phyloP scores from a whole-genome alignment of 306 rosid genomes.

The Corylus avellana region DNA sequence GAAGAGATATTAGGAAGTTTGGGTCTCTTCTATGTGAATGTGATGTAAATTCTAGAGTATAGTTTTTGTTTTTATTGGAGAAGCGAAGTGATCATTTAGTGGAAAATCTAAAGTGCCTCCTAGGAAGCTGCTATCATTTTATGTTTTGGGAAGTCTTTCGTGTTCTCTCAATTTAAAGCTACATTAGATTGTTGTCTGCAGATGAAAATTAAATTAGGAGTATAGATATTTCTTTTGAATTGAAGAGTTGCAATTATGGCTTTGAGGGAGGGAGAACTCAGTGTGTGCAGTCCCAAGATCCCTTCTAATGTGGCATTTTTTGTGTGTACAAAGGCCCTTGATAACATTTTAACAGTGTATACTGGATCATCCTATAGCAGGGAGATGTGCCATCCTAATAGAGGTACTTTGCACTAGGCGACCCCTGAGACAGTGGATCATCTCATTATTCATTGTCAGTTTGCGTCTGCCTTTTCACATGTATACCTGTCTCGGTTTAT shows the following conservation, averaged over 20 bases:
- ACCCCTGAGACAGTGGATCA: conserved; percentile 65
- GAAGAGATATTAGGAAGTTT: background rate
- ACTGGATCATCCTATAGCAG: conserved; percentile 70
- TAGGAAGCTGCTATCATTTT: conserved; percentile 13
- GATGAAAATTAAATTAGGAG: conserved; percentile 24
- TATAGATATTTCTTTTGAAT: conserved; percentile 24
- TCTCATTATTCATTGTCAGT: conserved; percentile 54
- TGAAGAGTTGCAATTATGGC: conserved; percentile 24
- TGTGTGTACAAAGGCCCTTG: conserved; percentile 43
- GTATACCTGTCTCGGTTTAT: conserved; percentile 67
- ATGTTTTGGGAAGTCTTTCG: background rate
- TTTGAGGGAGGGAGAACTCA: conserved; percentile 44
- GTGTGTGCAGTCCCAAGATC: conserved; percentile 41
- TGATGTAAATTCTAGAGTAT: background rate
- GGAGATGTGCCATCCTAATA: conserved; percentile 50
- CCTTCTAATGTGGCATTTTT: conserved; percentile 44
- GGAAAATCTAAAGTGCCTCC: background rate
- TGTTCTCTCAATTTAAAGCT: conserved; percentile 13
- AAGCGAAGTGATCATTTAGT: conserved; percentile 17
- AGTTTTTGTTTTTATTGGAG: background rate
- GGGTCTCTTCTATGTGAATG: background rate
- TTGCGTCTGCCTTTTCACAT: conserved; percentile 51
- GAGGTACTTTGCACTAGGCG: conserved; percentile 55
- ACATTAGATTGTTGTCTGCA: conserved; percentile 24
- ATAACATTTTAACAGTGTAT: conserved; percentile 59